Percentiles rank a stretch among this genome's conserved stretches.
These are phyloP conservation scores for Cladorrhinum samala DNA, from an alignment of 495 filamentous ascomycete genomes.

Conservation along the genomic window DNA sequence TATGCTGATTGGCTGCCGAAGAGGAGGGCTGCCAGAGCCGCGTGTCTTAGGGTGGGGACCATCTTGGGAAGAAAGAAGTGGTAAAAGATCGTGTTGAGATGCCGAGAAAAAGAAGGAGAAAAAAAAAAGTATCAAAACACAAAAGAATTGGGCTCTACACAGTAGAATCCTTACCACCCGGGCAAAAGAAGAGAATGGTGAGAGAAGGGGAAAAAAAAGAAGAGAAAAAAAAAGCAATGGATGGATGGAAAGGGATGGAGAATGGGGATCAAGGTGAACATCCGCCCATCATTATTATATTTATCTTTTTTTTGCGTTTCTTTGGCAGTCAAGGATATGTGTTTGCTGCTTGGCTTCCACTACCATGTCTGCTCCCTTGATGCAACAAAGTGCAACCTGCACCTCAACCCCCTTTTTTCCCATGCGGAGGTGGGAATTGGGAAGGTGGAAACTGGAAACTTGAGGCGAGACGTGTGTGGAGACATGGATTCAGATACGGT, in stretches of 20 bases:
- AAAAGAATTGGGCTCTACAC: constrained; percentile 6
- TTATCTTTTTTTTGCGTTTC: too few species aligned
- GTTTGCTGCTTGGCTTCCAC: too few species aligned
- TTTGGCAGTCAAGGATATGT: too few species aligned
- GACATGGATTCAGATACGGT: too few species aligned
- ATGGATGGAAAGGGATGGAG: background rate
- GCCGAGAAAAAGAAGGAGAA: background rate
- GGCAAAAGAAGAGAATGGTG: background rate
- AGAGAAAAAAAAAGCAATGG: background rate
- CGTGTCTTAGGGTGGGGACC: constrained; percentile 14
- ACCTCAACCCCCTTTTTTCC: too few species aligned
- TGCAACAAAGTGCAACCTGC: too few species aligned
- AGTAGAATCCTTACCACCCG: background rate
- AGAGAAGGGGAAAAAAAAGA: constrained; percentile 3
- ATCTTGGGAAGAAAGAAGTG: constrained; percentile 5
- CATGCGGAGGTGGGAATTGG: too few species aligned
- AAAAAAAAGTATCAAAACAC: constrained; percentile 3
- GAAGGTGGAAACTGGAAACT: too few species aligned
- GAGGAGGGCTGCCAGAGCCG: constrained; percentile 15
- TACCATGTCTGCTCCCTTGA: too few species aligned
- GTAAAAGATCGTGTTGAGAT: too few species aligned
- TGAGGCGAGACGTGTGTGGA: too few species aligned
- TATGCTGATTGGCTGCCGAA: constrained; percentile 6
- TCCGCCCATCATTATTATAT: too few species aligned
- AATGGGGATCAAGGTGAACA: background rate